Evolutionary conservation across 2,329 filamentous ascomycete species (phyloP).

Genomic region (Hortaea sp.): DNA sequence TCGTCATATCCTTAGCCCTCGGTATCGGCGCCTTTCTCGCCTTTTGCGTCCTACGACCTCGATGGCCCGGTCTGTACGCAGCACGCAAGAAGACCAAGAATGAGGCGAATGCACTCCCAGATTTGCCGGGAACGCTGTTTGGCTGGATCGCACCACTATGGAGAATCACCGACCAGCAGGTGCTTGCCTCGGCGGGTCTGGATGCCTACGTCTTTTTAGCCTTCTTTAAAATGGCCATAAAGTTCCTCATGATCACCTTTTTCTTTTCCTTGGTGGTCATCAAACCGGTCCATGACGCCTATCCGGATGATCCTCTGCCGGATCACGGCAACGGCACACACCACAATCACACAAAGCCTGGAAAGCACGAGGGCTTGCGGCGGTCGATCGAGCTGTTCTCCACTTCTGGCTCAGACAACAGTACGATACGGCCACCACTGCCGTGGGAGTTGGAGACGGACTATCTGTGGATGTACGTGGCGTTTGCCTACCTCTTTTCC

Average conservation of each 20-base stretch:
- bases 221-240: conserved; percentile 93
- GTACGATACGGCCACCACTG: conserved; percentile 4
- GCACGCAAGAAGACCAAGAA: conserved; percentile 47
- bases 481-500: conserved; percentile 93
- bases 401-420: conserved; percentile 2
- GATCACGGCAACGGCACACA: conserved; percentile 10
- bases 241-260: conserved; percentile 67
- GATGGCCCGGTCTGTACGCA: conserved; percentile 86
- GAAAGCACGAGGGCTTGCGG: conserved; percentile 2
- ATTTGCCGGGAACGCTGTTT: conserved; percentile 73
- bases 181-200: conserved; percentile 79
- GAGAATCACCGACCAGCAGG: conserved; percentile 75
- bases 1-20: conserved; percentile 60
- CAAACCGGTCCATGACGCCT: conserved; percentile 73
- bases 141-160: conserved; percentile 89
- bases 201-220: conserved; percentile 93
- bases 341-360: conserved; percentile 14
- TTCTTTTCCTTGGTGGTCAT: conserved; percentile 75
- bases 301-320: conserved; percentile 31
- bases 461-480: conserved; percentile 85
- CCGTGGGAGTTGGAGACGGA: conserved; percentile 30
- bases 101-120: conserved; percentile 57
- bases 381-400: conserved; percentile 10
- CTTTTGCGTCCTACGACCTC: conserved; percentile 75
- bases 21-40: conserved; percentile 61